Evolutionary conservation across 352 stramenopile genomes (phyloP), one percentile per base, ranked within the genome.

Genomic region (Lagenidium giganteum): DNA sequence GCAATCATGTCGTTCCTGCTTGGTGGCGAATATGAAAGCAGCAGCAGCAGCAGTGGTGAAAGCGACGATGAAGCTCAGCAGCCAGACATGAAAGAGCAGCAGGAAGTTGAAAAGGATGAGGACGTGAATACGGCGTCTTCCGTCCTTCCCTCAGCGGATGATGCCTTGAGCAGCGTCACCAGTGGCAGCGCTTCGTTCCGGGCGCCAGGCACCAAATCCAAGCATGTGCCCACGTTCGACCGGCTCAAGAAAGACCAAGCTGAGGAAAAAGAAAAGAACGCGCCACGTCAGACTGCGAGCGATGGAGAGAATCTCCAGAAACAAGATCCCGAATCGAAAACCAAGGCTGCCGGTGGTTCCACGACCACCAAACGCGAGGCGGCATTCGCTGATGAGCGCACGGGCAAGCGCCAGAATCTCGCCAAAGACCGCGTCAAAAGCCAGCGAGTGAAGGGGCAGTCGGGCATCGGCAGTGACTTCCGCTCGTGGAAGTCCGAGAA

Each of bases 391-490:
- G n/a, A n/a, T n/a, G n/a, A n/a, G n/a, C n/a, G n/a, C n/a, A n/a
- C n/a, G n/a, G n/a, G n/a, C n/a, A n/a, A n/a, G n/a, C n/a, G n/a
- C n/a, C 73, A 74, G 46, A 51, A 51, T 42, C 61, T 65, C 29
- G 72, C 60, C 27, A 93, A 89, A 39, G 81, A 89, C 26, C 70
- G 72, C 11, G 73, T 90, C 11, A 93, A 90, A 51, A 54, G 55
- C 17, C 81, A 93, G 56, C 62, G 81, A 8, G 33, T 69, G 18
- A 80, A 73, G 23, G 78, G 81, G 23, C 81, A 93, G 40, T 70
- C 77, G 32, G 81, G 78, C 23, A 90, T 93, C 26, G 81, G 81
- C 24, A 77, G 71, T 16, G 64, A 91, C 43, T 93, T 91, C 24
- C 62, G 68, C 18, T 34, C 48, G 20, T 93, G 81, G 81, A 86